Evolutionary conservation across 768 basidiomycete genomes (phyloP).

Genomic region (Boletellus ananiceps): DNA sequence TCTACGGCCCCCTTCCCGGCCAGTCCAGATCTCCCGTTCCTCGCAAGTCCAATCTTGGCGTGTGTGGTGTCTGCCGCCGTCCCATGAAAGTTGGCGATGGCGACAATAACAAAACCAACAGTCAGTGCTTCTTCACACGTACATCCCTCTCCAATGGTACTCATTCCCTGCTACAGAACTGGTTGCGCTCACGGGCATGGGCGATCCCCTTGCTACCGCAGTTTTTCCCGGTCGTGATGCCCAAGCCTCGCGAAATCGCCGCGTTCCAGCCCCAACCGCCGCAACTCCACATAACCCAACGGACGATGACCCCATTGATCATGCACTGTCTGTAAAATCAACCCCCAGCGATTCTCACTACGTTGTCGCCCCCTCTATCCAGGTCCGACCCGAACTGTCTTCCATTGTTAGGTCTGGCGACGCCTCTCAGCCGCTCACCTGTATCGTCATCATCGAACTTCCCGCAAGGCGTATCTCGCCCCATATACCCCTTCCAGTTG

Average conservation of each 20-base stretch:
- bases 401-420: conserved; percentile 68
- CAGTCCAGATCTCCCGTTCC: conserved; percentile 51
- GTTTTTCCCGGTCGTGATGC: conserved; percentile 71
- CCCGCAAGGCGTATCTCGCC: conserved; percentile 62
- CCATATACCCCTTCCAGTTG: conserved; percentile 51
- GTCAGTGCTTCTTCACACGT: conserved; percentile 44
- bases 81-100: conserved; percentile 96
- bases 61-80: conserved; percentile 94
- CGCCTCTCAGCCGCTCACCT: conserved; percentile 81
- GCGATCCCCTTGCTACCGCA: conserved; percentile 48
- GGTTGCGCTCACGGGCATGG: conserved; percentile 90
- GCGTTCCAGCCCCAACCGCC: conserved; percentile 22
- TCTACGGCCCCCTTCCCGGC: conserved; percentile 83
- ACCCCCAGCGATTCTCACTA: conserved; percentile 50
- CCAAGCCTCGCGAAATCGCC: conserved; percentile 32
- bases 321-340: conserved; percentile 46
- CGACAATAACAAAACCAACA: conserved; percentile 79
- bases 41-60: conserved; percentile 78
- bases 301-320: conserved; percentile 84
- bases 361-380: conserved; percentile 89
- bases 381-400: conserved; percentile 89
- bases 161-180: conserved; percentile 58
- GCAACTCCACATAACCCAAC: conserved; percentile 53
- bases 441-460: conserved; percentile 90
- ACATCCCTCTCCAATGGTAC: background rate